Conservation (phyloP, 371 early-diverging fungal species). For the Dichotomocladium elegans region DNA sequence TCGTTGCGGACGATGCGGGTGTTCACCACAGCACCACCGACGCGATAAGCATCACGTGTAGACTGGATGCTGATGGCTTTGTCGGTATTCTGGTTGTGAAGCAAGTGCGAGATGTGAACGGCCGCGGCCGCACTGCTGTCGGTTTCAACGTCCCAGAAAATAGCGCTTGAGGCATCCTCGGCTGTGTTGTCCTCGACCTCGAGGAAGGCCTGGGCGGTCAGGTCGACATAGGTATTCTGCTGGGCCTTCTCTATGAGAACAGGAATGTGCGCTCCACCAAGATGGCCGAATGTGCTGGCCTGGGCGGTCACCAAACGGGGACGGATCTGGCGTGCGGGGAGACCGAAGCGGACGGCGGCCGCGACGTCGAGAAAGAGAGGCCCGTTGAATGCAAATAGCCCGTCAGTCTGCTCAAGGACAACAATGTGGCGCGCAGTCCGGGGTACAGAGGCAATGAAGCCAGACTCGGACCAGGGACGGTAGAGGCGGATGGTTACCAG, state of each 20-base stretch:
- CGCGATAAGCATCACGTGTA: conserved; percentile 55
- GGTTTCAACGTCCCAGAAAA: conserved; percentile 67
- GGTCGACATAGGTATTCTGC: conserved; percentile 29
- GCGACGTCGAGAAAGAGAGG: conserved; percentile 68
- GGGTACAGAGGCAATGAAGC: conserved; percentile 68
- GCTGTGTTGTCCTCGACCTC: conserved; percentile 7
- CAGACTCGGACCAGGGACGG: conserved; percentile 78
- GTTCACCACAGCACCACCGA: conserved; percentile 51
- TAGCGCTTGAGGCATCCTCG: conserved; percentile 37
- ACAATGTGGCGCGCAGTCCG: conserved; percentile 50
- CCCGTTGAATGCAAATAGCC: conserved; percentile 52
- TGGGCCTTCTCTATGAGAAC: conserved; percentile 39
- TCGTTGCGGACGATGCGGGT: conserved; percentile 50
- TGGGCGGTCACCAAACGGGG: conserved; percentile 47
- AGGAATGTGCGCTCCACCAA: conserved; percentile 39
- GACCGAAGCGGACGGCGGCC: conserved; percentile 63
- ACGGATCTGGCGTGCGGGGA: conserved; percentile 24
- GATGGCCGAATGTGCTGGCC: conserved; percentile 27
- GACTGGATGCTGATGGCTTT: conserved; percentile 32
- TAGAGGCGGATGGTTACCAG: conserved; percentile 71
- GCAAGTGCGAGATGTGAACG: conserved; percentile 43
- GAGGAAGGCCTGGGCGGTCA: conserved; percentile 14
- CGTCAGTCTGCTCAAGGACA: conserved; percentile 59
- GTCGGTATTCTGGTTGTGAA: conserved; percentile 27
- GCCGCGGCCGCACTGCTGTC: conserved; percentile 52